A percentile compares a stretch with the other conserved stretches of the same genome.
phyloP scores from a whole-genome alignment of 768 basidiomycete genomes.

The Sarcodon sp. region DNA sequence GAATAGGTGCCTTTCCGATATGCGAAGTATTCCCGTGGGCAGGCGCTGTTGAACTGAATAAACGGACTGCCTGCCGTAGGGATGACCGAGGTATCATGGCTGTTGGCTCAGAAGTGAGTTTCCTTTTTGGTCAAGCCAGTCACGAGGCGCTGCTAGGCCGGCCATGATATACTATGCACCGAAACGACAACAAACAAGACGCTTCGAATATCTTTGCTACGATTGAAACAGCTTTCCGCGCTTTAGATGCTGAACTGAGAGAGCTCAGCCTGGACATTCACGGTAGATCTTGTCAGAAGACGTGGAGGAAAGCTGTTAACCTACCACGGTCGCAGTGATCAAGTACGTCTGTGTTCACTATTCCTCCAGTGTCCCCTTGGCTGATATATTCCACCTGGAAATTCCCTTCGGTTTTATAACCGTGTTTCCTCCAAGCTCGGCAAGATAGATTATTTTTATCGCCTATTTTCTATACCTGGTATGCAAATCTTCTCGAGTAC shows the following conservation, averaged over 20 bases:
- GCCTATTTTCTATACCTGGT: background rate
- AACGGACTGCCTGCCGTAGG: constrained; percentile 15
- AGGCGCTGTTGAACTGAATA: constrained; percentile 36
- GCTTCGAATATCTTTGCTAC: too few species aligned
- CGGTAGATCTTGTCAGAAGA: too few species aligned
- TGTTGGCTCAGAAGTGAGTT: background rate
- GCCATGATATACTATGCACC: too few species aligned
- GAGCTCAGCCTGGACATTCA: too few species aligned
- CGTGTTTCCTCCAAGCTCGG: background rate
- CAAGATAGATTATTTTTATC: too few species aligned
- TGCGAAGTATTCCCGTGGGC: constrained; percentile 21
- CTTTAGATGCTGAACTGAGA: too few species aligned
- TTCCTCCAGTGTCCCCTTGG: too few species aligned
- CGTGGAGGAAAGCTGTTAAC: background rate
- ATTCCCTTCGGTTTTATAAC: background rate
- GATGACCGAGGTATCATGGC: constrained; percentile 9
- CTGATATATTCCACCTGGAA: background rate
- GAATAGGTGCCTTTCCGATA: constrained; percentile 35
- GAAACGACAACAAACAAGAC: too few species aligned
- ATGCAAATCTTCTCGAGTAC: too few species aligned
- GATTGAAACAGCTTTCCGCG: too few species aligned
- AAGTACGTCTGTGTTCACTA: background rate
- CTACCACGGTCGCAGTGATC: background rate
- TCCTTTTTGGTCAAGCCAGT: background rate
- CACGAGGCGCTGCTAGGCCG: too few species aligned